Percentiles rank a stretch among this genome's conserved stretches.
These are phyloP conservation scores for Jacaranda copaia DNA, from an alignment of 257 asterid genomes.

Conservation along the genomic window DNA sequence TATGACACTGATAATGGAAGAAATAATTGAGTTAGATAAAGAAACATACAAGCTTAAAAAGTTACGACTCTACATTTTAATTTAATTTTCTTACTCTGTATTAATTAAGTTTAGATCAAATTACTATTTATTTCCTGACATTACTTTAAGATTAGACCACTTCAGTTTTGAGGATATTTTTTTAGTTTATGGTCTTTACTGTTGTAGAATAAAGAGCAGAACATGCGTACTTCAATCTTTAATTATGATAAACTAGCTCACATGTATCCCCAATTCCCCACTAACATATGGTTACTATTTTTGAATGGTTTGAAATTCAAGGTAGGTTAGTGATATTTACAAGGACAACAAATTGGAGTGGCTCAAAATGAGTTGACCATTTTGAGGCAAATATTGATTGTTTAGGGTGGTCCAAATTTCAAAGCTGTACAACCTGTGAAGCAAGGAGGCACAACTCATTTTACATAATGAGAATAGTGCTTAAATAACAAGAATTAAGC, in stretches of 20 bases:
- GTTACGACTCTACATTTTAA: too few relatives aligned
- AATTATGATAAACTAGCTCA: conserved; percentile 3
- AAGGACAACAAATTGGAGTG: neutral
- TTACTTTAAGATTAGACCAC: neutral
- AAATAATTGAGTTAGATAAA: too few relatives aligned
- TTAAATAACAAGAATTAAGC: neutral
- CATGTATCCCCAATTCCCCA: neutral
- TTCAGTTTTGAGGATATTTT: neutral
- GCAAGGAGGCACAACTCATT: neutral
- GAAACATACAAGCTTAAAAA: too few relatives aligned
- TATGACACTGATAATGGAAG: too few relatives aligned
- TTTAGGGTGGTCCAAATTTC: too few relatives aligned
- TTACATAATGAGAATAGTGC: too few relatives aligned
- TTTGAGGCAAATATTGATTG: too few relatives aligned
- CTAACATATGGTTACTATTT: neutral
- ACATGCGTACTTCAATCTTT: too few relatives aligned
- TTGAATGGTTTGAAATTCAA: neutral
- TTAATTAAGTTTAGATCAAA: too few relatives aligned
- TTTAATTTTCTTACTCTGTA: too few relatives aligned
- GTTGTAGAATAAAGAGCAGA: neutral
- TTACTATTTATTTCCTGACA: too few relatives aligned
- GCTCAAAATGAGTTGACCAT: neutral
- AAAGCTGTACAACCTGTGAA: neutral
- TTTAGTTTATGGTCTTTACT: neutral
- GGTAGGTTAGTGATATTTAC: neutral